Evolutionary conservation across 2,329 filamentous ascomycete species (phyloP).

Genomic region (Aspergillus oerlinghausenensis): DNA sequence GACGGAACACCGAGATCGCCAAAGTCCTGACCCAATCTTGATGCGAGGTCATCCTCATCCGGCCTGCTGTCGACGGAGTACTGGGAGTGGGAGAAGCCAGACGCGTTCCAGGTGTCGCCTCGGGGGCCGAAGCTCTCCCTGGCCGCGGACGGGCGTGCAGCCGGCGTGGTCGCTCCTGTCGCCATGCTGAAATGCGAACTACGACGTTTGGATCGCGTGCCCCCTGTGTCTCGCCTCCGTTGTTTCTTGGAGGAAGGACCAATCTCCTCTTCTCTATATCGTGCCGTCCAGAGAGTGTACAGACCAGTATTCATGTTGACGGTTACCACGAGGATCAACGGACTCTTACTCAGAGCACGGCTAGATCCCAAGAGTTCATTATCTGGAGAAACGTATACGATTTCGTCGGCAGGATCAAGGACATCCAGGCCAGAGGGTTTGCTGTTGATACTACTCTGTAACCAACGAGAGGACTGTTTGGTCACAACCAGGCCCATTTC

Average conservation of each 20-base stretch:
- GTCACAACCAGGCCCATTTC: constrained; percentile 80
- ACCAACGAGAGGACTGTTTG: constrained; percentile 33
- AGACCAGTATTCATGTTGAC: constrained; percentile 69
- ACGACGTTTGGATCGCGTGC: constrained; percentile 62
- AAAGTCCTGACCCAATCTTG: constrained; percentile 67
- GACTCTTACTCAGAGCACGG: constrained; percentile 39
- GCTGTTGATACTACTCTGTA: constrained; percentile 22
- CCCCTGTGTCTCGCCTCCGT: constrained; percentile 50
- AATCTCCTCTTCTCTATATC: constrained; percentile 66
- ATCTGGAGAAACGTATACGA: constrained; percentile 72
- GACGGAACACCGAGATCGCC: constrained; percentile 50
- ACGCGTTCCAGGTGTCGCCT: constrained; percentile 40
- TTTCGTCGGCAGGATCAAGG: constrained; percentile 72
- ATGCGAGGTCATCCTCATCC: constrained; percentile 59
- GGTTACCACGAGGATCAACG: constrained; percentile 72
- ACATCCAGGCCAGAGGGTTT: constrained; percentile 46
- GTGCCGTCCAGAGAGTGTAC: constrained; percentile 80
- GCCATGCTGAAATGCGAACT: constrained; percentile 59
- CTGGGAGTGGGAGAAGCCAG: constrained; percentile 36
- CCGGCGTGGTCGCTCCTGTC: constrained; percentile 73
- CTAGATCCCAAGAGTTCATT: constrained; percentile 41
- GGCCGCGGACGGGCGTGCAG: constrained; percentile 58
- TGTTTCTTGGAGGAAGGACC: constrained; percentile 41
- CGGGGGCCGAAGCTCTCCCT: constrained; percentile 71
- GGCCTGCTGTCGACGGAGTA: constrained; percentile 48